Evolutionary conservation across 805 yeast species (phyloP), one percentile per base, ranked within the genome.

Genomic region (Myxozyma vanderwaltii): DNA sequence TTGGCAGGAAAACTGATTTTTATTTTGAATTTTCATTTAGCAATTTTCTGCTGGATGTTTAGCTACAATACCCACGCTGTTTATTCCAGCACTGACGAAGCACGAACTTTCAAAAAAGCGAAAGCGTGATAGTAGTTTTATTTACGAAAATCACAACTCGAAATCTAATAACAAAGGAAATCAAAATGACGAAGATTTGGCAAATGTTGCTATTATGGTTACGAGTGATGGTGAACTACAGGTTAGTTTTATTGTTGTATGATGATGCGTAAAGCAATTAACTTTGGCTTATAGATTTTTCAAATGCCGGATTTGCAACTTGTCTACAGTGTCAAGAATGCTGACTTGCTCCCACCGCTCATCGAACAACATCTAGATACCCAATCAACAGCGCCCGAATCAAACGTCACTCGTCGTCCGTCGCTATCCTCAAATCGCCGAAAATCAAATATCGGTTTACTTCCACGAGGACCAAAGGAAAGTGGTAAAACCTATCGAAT

Each of bases 21-120:
- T 13, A 8, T 13, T 15, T 36, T 21, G 41, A 38, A 10, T 36
- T 1, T 15, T 38, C 27, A 19, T 13, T 10, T 17, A 44, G 52
- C 29, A 29, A 31, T 61, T 61, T 33, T 27, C 58, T 2, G 58
- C 63, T 29, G 64, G 64, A 24, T 52, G 59, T 21, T 19, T 61
- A 35, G 50, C 63, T 15, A 26, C 56, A 21, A n/a, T 61, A 31
- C 59, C 64, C 19, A 41, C 36, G 12, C 8, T 55, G 1, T 58
- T 39, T 24, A n/a, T 52, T 21, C 51, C 50, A 8, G 12, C 41
- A 6, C 15, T 43, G 6, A 17, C 44, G 7, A 21, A 21, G 12
- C 6, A 13, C 1, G 33, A 38, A 44, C 19, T 44, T 15, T 33
- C 54, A 4, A 23, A 45, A 17, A 58, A 48, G 38, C 54, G 51